Base-by-base conservation (phyloP, 2,329 filamentous ascomycete genomes). In the Xylariaceae sp. region DNA sequence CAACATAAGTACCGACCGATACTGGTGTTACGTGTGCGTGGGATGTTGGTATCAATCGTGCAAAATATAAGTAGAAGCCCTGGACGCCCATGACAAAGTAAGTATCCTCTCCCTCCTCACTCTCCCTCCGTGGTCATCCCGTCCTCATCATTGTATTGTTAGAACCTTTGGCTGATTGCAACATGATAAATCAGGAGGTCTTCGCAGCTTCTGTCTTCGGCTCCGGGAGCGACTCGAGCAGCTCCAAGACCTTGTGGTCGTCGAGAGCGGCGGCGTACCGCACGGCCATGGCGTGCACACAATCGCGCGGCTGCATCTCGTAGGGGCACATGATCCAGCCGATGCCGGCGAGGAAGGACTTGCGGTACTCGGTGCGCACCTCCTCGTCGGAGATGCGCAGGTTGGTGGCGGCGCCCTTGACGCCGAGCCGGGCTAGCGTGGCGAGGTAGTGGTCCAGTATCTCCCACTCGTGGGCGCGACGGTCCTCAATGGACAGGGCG, bases 291-390 rank as follows among this genome's bases (percentile, higher is more conserved):
- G 52, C 48, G 31, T 56, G 51, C 12, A 63, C 59, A 12, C 50
- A 50, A 8, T 59, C 55, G 46, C 56, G 53, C 17, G 53, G 46
- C 42, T 64, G 61, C 60, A 63, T 62, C 42, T 55, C 46, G 17
- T 59, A 59, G 14, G 58, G 55, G 17, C 57, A 58, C 38, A 63
- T 46, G 19, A 60, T 43, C 60, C 59, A 63, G 9, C 57, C 59
- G 12, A 63, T 51, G 28, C 60, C 59, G 3, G 56, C 50, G 18
- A 63, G 42, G 34, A 58, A 53, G 13, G 58, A 56, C 39, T 59
- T 61, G 3, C 52, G 46, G 39, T 63, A 61, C 31, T 63, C 60
- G 23, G 41, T 41, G 37, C 46, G 45, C 4, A 61, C 47, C 11
- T 57, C 58, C 9, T 50, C 47, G 6, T 56, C 51, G n/a, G n/a